Evolutionary conservation across 2,329 filamentous ascomycete species (phyloP).

Genomic region (Fusarium lateritium): DNA sequence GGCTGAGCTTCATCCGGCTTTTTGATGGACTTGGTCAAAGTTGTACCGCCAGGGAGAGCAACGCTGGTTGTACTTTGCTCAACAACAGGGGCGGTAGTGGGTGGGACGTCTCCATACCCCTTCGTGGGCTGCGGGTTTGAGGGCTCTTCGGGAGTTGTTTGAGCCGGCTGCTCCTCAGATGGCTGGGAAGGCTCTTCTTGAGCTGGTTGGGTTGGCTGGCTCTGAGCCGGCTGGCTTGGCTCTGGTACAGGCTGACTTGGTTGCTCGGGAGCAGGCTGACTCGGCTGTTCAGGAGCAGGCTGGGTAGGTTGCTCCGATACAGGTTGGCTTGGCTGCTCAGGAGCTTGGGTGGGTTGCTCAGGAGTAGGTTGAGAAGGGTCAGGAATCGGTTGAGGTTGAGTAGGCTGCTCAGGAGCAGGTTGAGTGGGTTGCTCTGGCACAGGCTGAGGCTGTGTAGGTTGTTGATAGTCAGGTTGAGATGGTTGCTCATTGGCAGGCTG

Average conservation of each 20-base stretch:
- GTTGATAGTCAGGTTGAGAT: slow-evolving; percentile 20
- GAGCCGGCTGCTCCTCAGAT: slow-evolving; percentile 20
- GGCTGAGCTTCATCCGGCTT: slow-evolving; percentile 38
- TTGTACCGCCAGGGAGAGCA: slow-evolving; percentile 30
- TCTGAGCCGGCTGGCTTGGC: slow-evolving; percentile 14
- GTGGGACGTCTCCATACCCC: slow-evolving; percentile 19
- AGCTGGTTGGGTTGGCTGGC: slow-evolving; percentile 8
- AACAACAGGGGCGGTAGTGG: slow-evolving; percentile 23
- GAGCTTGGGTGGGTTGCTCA: slow-evolving; percentile 18
- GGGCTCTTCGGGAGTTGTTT: slow-evolving; percentile 22
- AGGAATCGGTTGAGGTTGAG: neutral
- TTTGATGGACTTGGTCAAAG: slow-evolving; percentile 50
- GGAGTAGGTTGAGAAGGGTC: slow-evolving; percentile 2
- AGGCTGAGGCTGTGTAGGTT: slow-evolving; percentile 20
- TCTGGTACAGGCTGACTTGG: slow-evolving; percentile 7
- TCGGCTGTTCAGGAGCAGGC: slow-evolving; percentile 1
- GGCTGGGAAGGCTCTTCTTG: slow-evolving; percentile 17
- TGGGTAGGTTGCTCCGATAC: slow-evolving; percentile 21
- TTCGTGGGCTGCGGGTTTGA: slow-evolving; percentile 33
- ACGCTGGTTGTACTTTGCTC: slow-evolving; percentile 31
- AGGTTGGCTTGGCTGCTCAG: slow-evolving; percentile 19
- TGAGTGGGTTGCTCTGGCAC: slow-evolving; percentile 17
- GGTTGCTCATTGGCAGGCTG: slow-evolving; percentile 23
- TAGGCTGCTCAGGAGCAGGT: slow-evolving; percentile 14
- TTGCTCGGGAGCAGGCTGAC: neutral